Conservation (phyloP, 805 yeast species). For the Nematodospora valgi region DNA sequence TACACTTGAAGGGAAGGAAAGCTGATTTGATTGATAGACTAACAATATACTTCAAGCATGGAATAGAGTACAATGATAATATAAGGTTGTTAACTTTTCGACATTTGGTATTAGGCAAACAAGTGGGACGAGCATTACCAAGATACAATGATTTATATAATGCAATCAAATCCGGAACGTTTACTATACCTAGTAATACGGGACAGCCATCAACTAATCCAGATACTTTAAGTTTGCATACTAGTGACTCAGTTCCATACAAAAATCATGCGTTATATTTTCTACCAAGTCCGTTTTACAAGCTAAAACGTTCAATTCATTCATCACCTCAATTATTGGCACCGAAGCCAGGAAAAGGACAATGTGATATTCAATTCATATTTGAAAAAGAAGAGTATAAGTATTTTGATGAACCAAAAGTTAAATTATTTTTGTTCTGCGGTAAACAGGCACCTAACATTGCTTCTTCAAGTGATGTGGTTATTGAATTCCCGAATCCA, state of each 20-base stretch:
- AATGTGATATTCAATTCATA: slow-evolving; percentile 30
- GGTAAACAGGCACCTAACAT: slow-evolving; percentile 32
- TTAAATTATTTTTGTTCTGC: slow-evolving; percentile 50
- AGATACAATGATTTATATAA: slow-evolving; percentile 25
- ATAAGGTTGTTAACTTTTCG: slow-evolving; percentile 42
- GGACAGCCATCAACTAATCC: neutral
- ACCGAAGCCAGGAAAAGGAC: slow-evolving; percentile 42
- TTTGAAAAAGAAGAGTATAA: slow-evolving; percentile 41
- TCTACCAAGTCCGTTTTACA: slow-evolving; percentile 55
- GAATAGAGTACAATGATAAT: slow-evolving; percentile 35
- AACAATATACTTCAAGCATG: slow-evolving; percentile 40
- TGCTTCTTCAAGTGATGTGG: slow-evolving; percentile 26
- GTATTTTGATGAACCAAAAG: slow-evolving; percentile 22
- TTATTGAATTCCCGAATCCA: slow-evolving; percentile 67
- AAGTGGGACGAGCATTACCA: slow-evolving; percentile 33
- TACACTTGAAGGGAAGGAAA: slow-evolving; percentile 57
- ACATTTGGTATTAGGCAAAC: slow-evolving; percentile 39
- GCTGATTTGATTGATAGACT: slow-evolving; percentile 57
- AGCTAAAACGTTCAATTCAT: slow-evolving; percentile 43
- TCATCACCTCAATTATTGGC: slow-evolving; percentile 46
- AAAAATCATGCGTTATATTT: slow-evolving; percentile 45
- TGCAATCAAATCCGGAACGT: slow-evolving; percentile 28
- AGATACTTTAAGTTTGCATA: neutral
- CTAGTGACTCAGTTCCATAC: slow-evolving; percentile 14
- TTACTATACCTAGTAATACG: neutral